These are phyloP conservation scores for Umbilicus rupestris DNA, from an alignment of 164 flowering plant species.

Conservation along the genomic window DNA sequence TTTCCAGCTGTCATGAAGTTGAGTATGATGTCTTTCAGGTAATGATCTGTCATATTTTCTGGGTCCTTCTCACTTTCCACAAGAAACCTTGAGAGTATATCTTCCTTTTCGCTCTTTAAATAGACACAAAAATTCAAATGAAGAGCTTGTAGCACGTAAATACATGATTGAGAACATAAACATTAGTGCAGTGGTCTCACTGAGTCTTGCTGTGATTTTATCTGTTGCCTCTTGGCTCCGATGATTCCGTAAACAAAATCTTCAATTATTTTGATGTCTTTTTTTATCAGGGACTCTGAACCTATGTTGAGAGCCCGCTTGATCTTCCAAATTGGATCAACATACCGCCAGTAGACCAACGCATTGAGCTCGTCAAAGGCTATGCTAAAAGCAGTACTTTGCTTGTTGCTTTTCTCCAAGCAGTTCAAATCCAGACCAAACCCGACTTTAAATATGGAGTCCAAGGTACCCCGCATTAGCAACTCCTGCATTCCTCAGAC, in stretches of 20 bases:
- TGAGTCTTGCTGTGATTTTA: not conserved
- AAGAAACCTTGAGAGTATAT: constrained; percentile 63
- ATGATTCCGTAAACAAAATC: constrained; percentile 17
- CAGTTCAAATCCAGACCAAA: constrained; percentile 51
- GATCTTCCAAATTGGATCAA: constrained; percentile 49
- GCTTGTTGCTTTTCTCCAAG: constrained; percentile 49
- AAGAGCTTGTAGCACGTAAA: constrained; percentile 22
- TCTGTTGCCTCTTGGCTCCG: not conserved
- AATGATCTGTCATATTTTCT: constrained; percentile 24
- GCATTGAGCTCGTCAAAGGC: constrained; percentile 61
- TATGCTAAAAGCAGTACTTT: constrained; percentile 27
- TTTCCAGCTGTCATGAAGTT: constrained; percentile 72
- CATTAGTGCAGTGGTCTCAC: not conserved
- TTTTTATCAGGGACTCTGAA: constrained; percentile 40
- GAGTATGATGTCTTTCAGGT: constrained; percentile 56
- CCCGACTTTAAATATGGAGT: constrained; percentile 65
- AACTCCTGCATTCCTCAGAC: constrained; percentile 32
- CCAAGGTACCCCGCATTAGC: constrained; percentile 60
- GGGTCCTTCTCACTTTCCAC: constrained; percentile 18
- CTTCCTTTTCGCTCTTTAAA: constrained; percentile 42
- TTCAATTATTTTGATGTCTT: constrained; percentile 30
- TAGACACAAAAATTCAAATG: constrained; percentile 33
- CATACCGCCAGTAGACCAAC: constrained; percentile 32
- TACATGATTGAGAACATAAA: not conserved
- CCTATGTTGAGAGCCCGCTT: constrained; percentile 51